Evolutionary conservation across 2,329 filamentous ascomycete genomes (phyloP).

Genomic region (Byssothecium circinans): DNA sequence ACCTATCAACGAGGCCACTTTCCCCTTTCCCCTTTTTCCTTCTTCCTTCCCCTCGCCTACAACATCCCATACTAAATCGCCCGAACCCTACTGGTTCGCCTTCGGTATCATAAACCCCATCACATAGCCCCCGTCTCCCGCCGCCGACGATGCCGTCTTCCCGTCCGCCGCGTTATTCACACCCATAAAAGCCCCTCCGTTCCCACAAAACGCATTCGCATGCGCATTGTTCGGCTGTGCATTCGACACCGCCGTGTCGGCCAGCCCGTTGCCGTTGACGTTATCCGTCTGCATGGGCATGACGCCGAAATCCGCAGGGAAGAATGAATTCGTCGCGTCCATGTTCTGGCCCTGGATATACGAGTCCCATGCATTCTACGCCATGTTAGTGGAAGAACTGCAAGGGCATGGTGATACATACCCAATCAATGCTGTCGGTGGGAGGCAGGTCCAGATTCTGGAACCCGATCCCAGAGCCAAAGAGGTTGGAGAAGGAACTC

Average conservation of each 20-base stretch:
- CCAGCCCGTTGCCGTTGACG: constrained; percentile 7
- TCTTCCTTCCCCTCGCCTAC: too few species aligned
- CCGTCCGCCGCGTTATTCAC: constrained; percentile 29
- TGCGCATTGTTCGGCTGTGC: constrained; percentile 12
- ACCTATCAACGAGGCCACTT: too few species aligned
- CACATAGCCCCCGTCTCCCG: constrained; percentile 16
- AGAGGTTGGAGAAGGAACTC: constrained; percentile 60
- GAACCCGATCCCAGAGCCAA: constrained; percentile 50
- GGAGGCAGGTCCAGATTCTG: constrained; percentile 58
- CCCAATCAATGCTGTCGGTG: constrained; percentile 61
- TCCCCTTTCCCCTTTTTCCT: too few species aligned
- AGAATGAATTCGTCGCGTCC: constrained; percentile 46
- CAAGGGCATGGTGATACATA: constrained; percentile 44
- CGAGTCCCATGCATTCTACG: constrained; percentile 64
- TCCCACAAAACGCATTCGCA: constrained; percentile 35
- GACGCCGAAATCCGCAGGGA: constrained; percentile 46
- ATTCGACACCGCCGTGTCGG: constrained; percentile 19
- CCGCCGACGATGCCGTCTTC: constrained; percentile 25
- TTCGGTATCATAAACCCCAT: constrained; percentile 37
- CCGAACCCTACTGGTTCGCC: neutral
- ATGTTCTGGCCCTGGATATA: constrained; percentile 64
- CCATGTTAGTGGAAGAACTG: constrained; percentile 8
- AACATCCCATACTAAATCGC: too few species aligned
- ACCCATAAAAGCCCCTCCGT: constrained; percentile 43
- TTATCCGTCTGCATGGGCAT: constrained; percentile 38